Evolutionary conservation across 2,329 filamentous ascomycete genomes (phyloP), one percentile per base, ranked within the genome.

Genomic region (Colletotrichum acutatum): DNA sequence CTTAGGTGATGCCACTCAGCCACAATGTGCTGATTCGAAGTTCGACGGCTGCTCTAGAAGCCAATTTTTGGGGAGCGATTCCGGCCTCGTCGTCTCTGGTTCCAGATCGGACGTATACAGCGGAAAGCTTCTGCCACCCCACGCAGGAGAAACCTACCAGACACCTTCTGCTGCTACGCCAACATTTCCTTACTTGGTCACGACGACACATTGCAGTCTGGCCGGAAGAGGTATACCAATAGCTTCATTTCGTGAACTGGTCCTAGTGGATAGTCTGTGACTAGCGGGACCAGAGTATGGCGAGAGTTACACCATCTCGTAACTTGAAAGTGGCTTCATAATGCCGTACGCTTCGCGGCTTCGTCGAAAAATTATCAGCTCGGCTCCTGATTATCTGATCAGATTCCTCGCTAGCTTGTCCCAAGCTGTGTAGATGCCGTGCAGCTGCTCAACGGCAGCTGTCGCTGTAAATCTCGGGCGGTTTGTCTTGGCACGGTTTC

Each of bases 1-100:
- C 46, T 59, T 53, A 66, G 24, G 37, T 66, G 64, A 26, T 52
- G 37, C 64, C 64, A 66, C n/a, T 19, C 24, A 11, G 59, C 37
- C 59, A 19, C 22, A 52, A 49, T 49, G 42, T 49, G 42, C 42
- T 49, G 42, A 49, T 49, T 49, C 42, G 42, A 11, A 49, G 42
- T 49, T 49, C 42, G 42, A n/a, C 42, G 7, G 19, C 42, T 49
- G 42, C 42, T 9, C 7, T 49, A 22, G 12, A 22, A 49, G 42
- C 42, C 42, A 49, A 22, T 22, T 22, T 8, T 22, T 49, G 42
- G 42, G 42, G 42, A 49, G 42, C 19, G 42, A 49, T 49, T 49
- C 42, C 42, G 19, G 19, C 42, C 42, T 49, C 42, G 42, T 49
- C 42, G 42, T 49, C 19, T 49, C 19, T 5, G 8, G 42, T 49